A percentile compares a stretch with the other conserved stretches of the same genome.
Evolutionary conservation across 306 rosid genomes (phyloP).

Genomic region (Quercus suber): DNA sequence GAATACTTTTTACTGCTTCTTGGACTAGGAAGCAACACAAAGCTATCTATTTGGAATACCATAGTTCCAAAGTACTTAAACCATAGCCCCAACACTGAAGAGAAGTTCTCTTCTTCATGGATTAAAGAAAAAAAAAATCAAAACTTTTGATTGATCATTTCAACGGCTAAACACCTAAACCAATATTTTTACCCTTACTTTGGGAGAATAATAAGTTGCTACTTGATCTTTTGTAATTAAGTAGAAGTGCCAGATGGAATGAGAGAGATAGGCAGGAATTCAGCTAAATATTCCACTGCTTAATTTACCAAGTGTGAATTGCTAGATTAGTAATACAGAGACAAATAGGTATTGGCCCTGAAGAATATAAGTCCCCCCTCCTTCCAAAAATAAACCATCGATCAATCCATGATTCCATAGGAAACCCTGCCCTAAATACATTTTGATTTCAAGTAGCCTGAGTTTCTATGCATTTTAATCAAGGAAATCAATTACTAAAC

Average conservation of each 20-base stretch:
- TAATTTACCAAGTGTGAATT: background rate
- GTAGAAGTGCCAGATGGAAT: background rate
- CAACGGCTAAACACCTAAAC: too few species aligned
- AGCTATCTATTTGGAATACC: too few species aligned
- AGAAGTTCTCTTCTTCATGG: too few species aligned
- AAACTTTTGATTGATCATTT: too few species aligned
- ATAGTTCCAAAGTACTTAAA: too few species aligned
- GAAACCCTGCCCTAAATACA: background rate
- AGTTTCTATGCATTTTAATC: conserved; percentile 35
- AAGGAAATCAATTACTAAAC: conserved; percentile 15
- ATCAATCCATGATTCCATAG: background rate
- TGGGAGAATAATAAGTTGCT: too few species aligned
- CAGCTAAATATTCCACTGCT: background rate
- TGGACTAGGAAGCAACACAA: too few species aligned
- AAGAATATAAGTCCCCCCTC: too few species aligned
- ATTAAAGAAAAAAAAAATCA: too few species aligned
- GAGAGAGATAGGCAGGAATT: background rate
- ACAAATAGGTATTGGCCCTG: background rate
- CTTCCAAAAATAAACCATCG: background rate
- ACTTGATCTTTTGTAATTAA: background rate
- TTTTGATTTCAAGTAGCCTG: conserved; percentile 25
- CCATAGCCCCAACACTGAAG: too few species aligned
- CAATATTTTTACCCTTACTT: too few species aligned
- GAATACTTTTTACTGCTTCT: too few species aligned
- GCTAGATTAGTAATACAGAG: background rate